These are phyloP conservation scores for Penicillium sp. DNA, from an alignment of 2,329 filamentous ascomycete species.

Conservation along the genomic window DNA sequence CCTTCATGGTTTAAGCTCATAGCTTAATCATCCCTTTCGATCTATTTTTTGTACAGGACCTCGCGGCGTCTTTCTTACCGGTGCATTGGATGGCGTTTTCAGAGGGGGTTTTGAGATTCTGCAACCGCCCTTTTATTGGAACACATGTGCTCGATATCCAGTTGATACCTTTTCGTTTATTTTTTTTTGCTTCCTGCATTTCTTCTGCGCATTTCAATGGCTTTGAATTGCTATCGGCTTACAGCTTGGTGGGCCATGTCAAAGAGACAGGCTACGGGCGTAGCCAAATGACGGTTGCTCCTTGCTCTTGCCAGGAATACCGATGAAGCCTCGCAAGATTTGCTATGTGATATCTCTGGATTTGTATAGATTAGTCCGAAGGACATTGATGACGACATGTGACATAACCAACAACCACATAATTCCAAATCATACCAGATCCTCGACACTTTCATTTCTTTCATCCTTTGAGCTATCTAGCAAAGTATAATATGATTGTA, in stretches of 20 bases:
- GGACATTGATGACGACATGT: conserved; percentile 14
- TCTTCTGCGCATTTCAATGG: not conserved
- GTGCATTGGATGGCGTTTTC: conserved; percentile 42
- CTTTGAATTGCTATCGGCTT: not conserved
- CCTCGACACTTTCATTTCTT: not conserved
- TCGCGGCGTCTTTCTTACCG: conserved; percentile 24
- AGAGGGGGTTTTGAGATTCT: conserved; percentile 3
- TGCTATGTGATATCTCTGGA: conserved; percentile 5
- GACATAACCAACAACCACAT: not conserved
- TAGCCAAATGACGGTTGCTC: not conserved
- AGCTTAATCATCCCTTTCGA: conserved; percentile 6
- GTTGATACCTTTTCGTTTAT: conserved; percentile 14
- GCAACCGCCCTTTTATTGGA: conserved; percentile 16
- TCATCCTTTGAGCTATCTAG: too few relatives aligned
- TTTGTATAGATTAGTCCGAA: conserved; percentile 20
- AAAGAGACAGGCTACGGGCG: conserved; percentile 2
- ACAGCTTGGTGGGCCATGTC: not conserved
- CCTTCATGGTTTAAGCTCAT: conserved; percentile 70
- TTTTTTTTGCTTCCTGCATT: conserved; percentile 7
- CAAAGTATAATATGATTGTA: not conserved
- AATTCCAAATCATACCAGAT: not conserved
- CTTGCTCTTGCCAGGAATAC: not conserved
- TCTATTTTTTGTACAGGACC: conserved; percentile 14
- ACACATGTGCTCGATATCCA: conserved; percentile 28
- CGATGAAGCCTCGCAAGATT: not conserved